Conservation (phyloP, 371 early-diverging fungal species). For the Nematocida homosporus region DNA sequence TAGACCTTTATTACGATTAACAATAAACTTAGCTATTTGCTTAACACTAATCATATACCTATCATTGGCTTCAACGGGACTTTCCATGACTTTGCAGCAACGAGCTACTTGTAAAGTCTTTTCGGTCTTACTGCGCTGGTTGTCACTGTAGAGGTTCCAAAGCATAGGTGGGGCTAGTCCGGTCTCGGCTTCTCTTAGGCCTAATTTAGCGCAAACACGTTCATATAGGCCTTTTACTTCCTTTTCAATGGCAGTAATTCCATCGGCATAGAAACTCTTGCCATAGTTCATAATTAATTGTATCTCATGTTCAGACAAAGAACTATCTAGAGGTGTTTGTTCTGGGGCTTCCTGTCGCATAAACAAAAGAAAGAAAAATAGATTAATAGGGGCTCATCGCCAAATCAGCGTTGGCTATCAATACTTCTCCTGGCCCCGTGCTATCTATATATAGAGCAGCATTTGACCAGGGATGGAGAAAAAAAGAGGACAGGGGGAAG, state of each 20-base stretch:
- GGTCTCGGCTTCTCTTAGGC: conserved; percentile 94
- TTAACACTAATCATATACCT: conserved; percentile 96
- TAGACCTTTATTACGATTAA: conserved; percentile 85
- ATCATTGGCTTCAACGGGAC: conserved; percentile 70
- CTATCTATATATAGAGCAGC: conserved; percentile 22
- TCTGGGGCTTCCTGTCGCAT: conserved; percentile 10
- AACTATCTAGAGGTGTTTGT: background rate
- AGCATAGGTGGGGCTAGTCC: conserved; percentile 94
- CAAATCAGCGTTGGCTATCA: background rate
- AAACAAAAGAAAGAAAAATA: conserved; percentile 33
- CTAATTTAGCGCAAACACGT: conserved; percentile 64
- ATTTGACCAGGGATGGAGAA: background rate
- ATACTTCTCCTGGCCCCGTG: conserved; percentile 8
- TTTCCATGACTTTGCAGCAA: conserved; percentile 69
- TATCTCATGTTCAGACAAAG: conserved; percentile 57
- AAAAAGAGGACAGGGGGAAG: background rate
- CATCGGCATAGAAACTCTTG: conserved; percentile 67
- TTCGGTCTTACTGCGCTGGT: conserved; percentile 85
- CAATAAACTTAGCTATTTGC: conserved; percentile 98
- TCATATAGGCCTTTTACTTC: conserved; percentile 62
- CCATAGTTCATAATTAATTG: conserved; percentile 65
- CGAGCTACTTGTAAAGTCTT: conserved; percentile 81
- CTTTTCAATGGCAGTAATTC: conserved; percentile 61
- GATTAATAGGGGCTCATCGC: background rate
- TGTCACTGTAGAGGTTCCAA: conserved; percentile 97